Conservation (phyloP, 129 eudicot genomes). For the carrot (Daucus carota) region DNA sequence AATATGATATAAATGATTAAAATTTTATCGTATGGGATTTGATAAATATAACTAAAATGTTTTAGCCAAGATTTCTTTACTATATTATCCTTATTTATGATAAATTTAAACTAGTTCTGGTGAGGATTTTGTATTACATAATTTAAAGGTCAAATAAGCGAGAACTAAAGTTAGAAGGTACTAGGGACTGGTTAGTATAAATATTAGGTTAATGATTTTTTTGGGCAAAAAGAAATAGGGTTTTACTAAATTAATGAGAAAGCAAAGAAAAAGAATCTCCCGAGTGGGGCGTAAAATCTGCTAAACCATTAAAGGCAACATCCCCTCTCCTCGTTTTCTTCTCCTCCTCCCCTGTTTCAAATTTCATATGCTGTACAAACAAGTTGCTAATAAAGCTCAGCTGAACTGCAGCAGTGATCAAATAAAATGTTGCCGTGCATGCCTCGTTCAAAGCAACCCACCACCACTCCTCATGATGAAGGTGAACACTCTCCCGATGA, state of each 20-base stretch:
- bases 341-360: neutral
- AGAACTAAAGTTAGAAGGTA: no score
- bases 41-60: no score
- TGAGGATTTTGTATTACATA: no score
- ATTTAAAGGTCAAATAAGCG: no score
- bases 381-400: no score
- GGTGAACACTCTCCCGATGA: constrained; percentile 2
- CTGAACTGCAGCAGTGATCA: neutral
- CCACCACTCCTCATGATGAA: neutral
- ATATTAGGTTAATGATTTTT: no score
- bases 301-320: neutral
- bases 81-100: no score
- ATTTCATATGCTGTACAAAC: neutral
- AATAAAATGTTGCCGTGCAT: constrained; percentile 40
- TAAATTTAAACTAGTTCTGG: no score
- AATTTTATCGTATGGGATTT: no score
- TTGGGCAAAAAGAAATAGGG: neutral
- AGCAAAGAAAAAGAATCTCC: neutral
- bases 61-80: no score
- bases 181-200: neutral
- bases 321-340: neutral
- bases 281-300: neutral
- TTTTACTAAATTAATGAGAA: neutral
- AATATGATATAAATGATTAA: no score
- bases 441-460: constrained; percentile 38